Evolutionary conservation across 371 early-diverging fungal genomes (phyloP).

Genomic region (Fennellomyces sp.): DNA sequence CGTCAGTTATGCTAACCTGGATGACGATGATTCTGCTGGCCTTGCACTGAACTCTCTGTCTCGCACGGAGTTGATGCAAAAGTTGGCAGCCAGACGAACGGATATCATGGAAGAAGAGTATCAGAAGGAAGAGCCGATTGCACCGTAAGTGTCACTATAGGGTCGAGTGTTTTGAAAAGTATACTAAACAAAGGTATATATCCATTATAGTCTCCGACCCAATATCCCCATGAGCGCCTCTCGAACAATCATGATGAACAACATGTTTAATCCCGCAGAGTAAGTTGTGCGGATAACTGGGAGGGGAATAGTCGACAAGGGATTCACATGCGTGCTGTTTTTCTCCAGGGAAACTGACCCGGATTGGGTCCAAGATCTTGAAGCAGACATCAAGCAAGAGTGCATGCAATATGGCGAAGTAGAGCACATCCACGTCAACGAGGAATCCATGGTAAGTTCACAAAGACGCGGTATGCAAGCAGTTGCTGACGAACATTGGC

Average conservation of each 20-base stretch:
- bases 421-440: slow-evolving; percentile 77
- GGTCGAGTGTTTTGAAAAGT: no score
- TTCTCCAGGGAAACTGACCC: slow-evolving; percentile 80
- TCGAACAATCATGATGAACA: slow-evolving; percentile 77
- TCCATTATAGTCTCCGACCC: slow-evolving; percentile 32
- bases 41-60: slow-evolving; percentile 75
- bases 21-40: slow-evolving; percentile 69
- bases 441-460: slow-evolving; percentile 58
- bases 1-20: slow-evolving; percentile 41
- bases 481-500: not conserved
- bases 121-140: not conserved
- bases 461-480: not conserved
- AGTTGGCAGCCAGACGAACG: slow-evolving; percentile 66
- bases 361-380: slow-evolving; percentile 87
- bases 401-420: slow-evolving; percentile 82
- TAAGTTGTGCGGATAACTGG: slow-evolving; percentile 40
- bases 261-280: slow-evolving; percentile 94
- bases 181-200: not conserved
- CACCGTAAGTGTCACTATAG: slow-evolving; percentile 26
- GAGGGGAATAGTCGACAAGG: not conserved
- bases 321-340: no score
- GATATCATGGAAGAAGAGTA: slow-evolving; percentile 22
- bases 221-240: slow-evolving; percentile 49
- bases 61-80: slow-evolving; percentile 86
- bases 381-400: slow-evolving; percentile 85